Evolutionary conservation across 768 basidiomycete genomes (phyloP), one percentile per base, ranked within the genome.

Genomic region (Antrodiella citrinella): DNA sequence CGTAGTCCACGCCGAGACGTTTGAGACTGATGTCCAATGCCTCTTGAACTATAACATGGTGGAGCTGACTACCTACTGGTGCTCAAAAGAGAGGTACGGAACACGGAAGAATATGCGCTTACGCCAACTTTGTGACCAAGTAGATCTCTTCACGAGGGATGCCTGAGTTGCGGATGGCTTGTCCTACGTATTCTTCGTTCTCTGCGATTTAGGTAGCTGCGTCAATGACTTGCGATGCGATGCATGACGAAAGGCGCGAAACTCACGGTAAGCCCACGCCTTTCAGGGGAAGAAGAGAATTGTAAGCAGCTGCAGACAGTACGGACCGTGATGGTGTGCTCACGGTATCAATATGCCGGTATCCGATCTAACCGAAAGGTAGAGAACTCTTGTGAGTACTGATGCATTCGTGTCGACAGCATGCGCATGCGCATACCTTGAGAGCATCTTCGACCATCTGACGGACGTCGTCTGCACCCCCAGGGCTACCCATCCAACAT

Each of bases 1-100:
- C 58, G 50, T 67, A 66, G 1, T 57, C 64, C 20, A 59, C 18
- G 15, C 54, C 62, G 4, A 67, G 58, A 18, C 49, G 50, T 2
- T 51, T 45, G 19, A 66, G 45, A n/a, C 56, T 57, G 10, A 40
- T 45, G 20, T 65, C 52, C 25, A 67, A 59, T 1, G 45, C 45
- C 12, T 22, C 45, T 26, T 46, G 11, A 22, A 46, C 51, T 18
- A 7, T n/a, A 18, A 7, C 41, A 18, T 43, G 41, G 19, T 43
- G 9, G 10, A 10, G 10, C 35, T 38, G 35, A 38, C 35, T 38
- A 38, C 18, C 10, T 18, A 38, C 10, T 35, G 11, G 35, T 10
- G 18, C 10, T 10, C 10, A 38, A 38, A 18, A 10, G 35, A 38
- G 35, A 38, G 18, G 10, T 18, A 18, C 35, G 18, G 35, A 10